Evolutionary conservation across 2,329 filamentous ascomycete species (phyloP), one percentile per base, ranked within the genome.

Genomic region (Fusarium sp.): DNA sequence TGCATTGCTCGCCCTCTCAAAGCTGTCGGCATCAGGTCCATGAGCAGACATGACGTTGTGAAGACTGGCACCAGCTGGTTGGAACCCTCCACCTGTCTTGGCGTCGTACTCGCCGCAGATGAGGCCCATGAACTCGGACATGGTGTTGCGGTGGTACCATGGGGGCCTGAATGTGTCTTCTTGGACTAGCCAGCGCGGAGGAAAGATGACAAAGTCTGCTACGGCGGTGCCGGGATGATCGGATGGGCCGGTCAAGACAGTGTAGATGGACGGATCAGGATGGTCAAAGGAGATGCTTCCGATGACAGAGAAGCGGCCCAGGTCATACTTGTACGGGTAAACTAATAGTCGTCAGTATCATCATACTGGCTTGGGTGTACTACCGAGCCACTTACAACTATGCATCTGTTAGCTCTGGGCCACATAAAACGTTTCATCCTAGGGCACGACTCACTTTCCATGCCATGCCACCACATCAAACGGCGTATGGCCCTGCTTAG

Each of bases 391-490:
- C 75, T 45, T 41, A 77, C 75, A 77, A n/a, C 72, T 77, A 9
- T 3, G 11, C 10, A 13, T 4, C 6, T 24, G 41, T 76, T 22
- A 76, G 57, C 10, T 14, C 57, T 18, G n/a, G n/a, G 27, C 8
- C n/a, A 16, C 18, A 16, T 20, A 16, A 5, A 20, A 18, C 7
- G 43, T 48, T 48, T 48, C 7, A 11, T 8, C 20, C n/a, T n/a
- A 14, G 20, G 16, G 1, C 3, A 2, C 18, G 72, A 93, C 92
- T 84, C 94, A 95, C 76, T 91, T 93, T 50, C 94, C 94, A 80
- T 95, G 93, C 93, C 93, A 95, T 6, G 91, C 92, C 3, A 95
- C 93, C 0, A 95, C 90, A 79, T 96, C 93, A 76, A 95, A 96
- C 0, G 93, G 93, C 0, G 91, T 92, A 81, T 95, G 93, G 11